Evolutionary conservation across 2,329 filamentous ascomycete species (phyloP), one percentile per base, ranked within the genome.

Genomic region (Ustulina deusta): DNA sequence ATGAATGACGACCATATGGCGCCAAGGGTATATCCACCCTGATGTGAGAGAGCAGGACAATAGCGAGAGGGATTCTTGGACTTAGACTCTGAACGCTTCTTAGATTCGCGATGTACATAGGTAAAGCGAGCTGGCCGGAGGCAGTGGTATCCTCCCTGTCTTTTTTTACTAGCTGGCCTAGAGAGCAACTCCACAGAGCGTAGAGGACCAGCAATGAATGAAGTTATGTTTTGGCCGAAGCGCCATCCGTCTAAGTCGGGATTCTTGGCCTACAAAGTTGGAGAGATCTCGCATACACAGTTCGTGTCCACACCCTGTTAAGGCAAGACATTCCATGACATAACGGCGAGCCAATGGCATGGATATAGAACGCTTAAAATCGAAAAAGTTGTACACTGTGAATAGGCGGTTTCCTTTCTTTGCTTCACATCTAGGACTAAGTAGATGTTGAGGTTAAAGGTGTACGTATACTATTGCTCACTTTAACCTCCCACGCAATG

Each of bases 111-210:
- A 44, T 66, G 66, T 66, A 69, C 55, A 63, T 63, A 63, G 52
- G 44, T 54, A 66, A 36, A 60, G 61, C 54, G 29, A 55, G 63
- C 25, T 54, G 57, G 22, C 51, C 20, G 11, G 42, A 48, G 22
- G 20, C n/a, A 60, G 40, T 40, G 42, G 29, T 38, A 59, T 59
- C 54, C 11, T 40, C 54, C 54, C 38, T 10, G 25, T 48, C 59
- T 55, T 27, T 34, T 57, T 56, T 66, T 11, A 55, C 61, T 69
- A 64, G 64, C 64, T 55, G 60, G 67, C 52, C 67, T 69, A 66
- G 64, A 59, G 54, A 63, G 56, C 42, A 46, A 29, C 20, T 58
- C 22, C 32, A 44, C 56, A 44, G 22, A 22, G 57, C 38, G 29
- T 29, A 34, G 29, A 66, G 48, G 46, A 55, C 44, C 29, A 25